Evolutionary conservation across 2,329 filamentous ascomycete genomes (phyloP).

Genomic region (Hypoxylon sp.): DNA sequence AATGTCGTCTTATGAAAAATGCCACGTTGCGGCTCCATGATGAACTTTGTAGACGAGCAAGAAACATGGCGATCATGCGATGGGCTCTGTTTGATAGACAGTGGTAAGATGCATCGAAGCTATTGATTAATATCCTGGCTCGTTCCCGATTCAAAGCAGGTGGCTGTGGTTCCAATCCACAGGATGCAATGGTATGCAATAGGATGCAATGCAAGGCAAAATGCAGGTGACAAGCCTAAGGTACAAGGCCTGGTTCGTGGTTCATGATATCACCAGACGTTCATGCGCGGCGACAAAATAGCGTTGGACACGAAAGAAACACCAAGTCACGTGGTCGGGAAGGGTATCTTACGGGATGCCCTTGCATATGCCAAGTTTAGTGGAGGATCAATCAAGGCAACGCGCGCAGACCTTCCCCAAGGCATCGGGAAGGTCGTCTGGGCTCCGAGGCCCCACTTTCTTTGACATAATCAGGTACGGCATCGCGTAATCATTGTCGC

Average conservation of each 20-base stretch:
- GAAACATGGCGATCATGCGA: constrained; percentile 1
- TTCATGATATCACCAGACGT: constrained; percentile 11
- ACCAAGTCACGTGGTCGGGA: constrained; percentile 39
- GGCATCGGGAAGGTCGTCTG: constrained; percentile 43
- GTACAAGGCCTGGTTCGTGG: constrained; percentile 1
- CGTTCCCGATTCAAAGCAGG: constrained; percentile 2
- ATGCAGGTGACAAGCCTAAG: not conserved
- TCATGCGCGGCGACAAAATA: constrained; percentile 13
- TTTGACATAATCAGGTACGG: constrained; percentile 45
- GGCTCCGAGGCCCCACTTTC: constrained; percentile 35
- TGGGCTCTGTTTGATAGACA: not conserved
- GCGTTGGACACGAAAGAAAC: constrained; percentile 40
- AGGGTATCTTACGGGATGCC: constrained; percentile 19
- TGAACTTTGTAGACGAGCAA: constrained; percentile 1
- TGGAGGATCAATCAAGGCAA: constrained; percentile 27
- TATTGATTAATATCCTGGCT: constrained; percentile 3
- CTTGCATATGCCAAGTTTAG: constrained; percentile 46
- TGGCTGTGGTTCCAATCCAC: constrained; percentile 8
- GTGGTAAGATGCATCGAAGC: constrained; percentile 19
- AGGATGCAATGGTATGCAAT: constrained; percentile 18
- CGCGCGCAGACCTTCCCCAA: constrained; percentile 27
- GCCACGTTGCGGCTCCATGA: constrained; percentile 52
- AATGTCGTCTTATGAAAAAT: constrained; percentile 67
- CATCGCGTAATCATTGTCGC: constrained; percentile 43
- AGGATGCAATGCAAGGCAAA: constrained; percentile 21